Base-by-base conservation (phyloP, 2,329 filamentous ascomycete genomes). In the Trichoderma aggressivum region DNA sequence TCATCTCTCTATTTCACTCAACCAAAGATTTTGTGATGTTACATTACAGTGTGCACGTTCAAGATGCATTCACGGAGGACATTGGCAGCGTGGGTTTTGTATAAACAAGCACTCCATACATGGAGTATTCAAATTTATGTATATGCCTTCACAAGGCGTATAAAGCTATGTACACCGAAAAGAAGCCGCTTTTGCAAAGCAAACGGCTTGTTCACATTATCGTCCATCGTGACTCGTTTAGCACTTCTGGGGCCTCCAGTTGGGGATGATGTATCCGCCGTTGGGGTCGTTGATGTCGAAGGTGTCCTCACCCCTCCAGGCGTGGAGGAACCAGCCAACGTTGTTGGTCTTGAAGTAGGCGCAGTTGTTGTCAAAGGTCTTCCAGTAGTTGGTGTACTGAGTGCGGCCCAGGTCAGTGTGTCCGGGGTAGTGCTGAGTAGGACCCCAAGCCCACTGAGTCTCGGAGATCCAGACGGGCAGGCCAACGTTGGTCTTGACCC, bases 311-410 rank as follows among this genome's bases (percentile, higher is more conserved):
- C 71, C 72, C 21, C 63, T 56, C 72, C 73, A 75, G 5, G 74
- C 73, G 64, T 75, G 74, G 24, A 73, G 70, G 72, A 75, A 75
- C 72, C 74, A 74, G 59, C 72, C 74, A 10, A 73, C 74, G 26
- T 71, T 72, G 16, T 71, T 58, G 8, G 59, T 5, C 58, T 71
- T 70, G 36, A 75, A 74, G 68, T 72, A 75, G 47, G 73, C 72
- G 63, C 73, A 75, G 60, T 75, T 75, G 36, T 70, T 56, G 32
- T 75, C 74, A 62, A 72, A 61, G 1, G 72, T 68, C 64, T 75
- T 75, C 70, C 74, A 75, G 55, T 67, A 75, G 26, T 61, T 59
- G 7, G 56, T 71, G 50, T 73, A 75, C 61, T 75, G 73, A 30
- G 70, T 16, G 11, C 65, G 62, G 18, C 74, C 74, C 1, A 72